Base-by-base conservation (phyloP, 306 rosid genomes). In the Canavalia ensiformis region DNA sequence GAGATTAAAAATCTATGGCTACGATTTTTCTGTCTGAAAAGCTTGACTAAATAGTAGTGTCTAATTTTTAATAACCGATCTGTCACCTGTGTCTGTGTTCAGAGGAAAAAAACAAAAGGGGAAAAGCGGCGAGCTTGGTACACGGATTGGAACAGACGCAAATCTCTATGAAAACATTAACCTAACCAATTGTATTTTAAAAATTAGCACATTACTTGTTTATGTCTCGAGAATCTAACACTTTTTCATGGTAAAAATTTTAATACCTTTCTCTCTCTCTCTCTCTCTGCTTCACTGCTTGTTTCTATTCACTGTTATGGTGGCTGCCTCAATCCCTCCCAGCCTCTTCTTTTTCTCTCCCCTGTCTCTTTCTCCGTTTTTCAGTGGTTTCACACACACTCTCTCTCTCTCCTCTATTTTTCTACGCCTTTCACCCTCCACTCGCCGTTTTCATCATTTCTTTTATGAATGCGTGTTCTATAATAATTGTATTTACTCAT, bases 1-100 rank as follows among this genome's bases (percentile, higher is more conserved):
- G 56, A 73, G 90, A 89, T 91, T 64, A 88, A 42, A 78, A 91
- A 89, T 85, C 85, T 81, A 76, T 69, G 95, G 95, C 86, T 71
- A 71, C 67, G 64, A 86, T 82, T 87, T 84, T 58, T 50, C 81
- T 69, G 78, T 28, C 77, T 9, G 54, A 37, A 81, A 83, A 67
- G 63, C 4, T 7, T 7, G 47, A 55, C 58, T 25, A 35, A 18
- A 6, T 37, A 18, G 25, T 37, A 2, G 41, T 37, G 18, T 5
- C 25, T 18, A 34, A 8, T 7, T 4, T 12, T 70, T 33, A 47
- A 31, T 4, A 2, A 49, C 28, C 74, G 5, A 69, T 12, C 59
- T 66, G 4, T 25, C n/a, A 44, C 55, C 37, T 34, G 4, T 52
- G 49, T 51, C 31, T 5, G 49, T 2, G 64, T 33, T 35, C 52